Conservation (phyloP, 2,329 filamentous ascomycete genomes). For the Lachnellula occidentalis region DNA sequence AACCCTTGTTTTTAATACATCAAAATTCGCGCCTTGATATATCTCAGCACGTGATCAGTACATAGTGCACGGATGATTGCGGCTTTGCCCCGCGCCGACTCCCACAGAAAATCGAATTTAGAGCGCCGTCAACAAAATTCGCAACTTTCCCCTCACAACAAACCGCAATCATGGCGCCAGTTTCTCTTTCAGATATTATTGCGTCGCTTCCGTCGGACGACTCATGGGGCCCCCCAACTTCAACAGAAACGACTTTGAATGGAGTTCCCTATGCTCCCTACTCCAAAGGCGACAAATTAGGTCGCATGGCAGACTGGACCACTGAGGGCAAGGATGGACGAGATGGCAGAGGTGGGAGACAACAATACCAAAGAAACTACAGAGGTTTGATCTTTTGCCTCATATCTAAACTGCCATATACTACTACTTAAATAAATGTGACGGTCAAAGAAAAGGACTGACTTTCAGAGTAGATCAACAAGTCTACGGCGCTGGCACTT, state of each 20-base stretch:
- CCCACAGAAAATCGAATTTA: conserved; percentile 17
- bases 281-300: conserved; percentile 97
- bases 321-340: conserved; percentile 79
- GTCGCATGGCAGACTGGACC: conserved; percentile 99
- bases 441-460: conserved; percentile 1
- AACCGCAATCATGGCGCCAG: conserved; percentile 42
- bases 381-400: conserved; percentile 57
- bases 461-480: conserved; percentile 67
- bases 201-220: conserved; percentile 67
- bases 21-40: too few relatives aligned
- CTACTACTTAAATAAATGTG: conserved; percentile 4
- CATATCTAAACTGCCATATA: conserved; percentile 11
- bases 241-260: conserved; percentile 81
- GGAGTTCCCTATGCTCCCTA: conserved; percentile 97
- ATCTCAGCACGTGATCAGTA: too few relatives aligned
- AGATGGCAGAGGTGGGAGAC: conserved; percentile 66
- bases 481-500: conserved; percentile 87
- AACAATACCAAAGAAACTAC: conserved; percentile 89
- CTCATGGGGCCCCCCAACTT: conserved; percentile 81
- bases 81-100: conserved; percentile 12
- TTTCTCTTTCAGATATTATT: conserved; percentile 60
- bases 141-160: conserved; percentile 5
- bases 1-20: too few relatives aligned
- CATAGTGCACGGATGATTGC: too few relatives aligned
- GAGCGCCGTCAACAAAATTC: conserved; percentile 8